phyloP scores from a whole-genome alignment of 2,329 filamentous ascomycete species.

The Claviceps pazoutovae region DNA sequence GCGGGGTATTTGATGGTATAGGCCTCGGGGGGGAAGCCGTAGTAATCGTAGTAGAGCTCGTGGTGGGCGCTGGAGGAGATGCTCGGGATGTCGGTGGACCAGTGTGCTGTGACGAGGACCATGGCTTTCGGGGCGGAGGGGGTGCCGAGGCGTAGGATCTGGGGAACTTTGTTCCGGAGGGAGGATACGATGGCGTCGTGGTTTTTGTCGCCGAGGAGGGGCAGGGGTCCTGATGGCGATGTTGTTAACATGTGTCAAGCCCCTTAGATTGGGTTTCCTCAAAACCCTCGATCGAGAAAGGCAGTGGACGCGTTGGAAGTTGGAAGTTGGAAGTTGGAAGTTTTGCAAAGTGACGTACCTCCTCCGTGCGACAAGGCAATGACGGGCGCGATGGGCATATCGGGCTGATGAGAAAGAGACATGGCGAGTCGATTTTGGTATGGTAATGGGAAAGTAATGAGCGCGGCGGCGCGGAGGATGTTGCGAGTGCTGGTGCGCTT shows the following conservation, averaged over 20 bases:
- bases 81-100: conserved; percentile 33
- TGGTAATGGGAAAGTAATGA: too few relatives aligned
- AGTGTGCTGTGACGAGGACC: conserved; percentile 44
- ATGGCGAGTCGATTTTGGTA: too few relatives aligned
- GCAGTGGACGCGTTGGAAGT: too few relatives aligned
- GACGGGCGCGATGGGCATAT: conserved; percentile 29
- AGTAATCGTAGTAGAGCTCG: conserved; percentile 43
- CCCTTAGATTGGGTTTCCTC: too few relatives aligned
- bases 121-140: conserved; percentile 35
- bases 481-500: too few relatives aligned
- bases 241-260: too few relatives aligned
- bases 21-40: conserved; percentile 40
- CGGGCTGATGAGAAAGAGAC: conserved; percentile 1
- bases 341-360: conserved; percentile 15
- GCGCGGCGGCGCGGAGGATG: too few relatives aligned
- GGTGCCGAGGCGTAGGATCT: conserved; percentile 40
- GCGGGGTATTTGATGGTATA: conserved; percentile 44
- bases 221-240: conserved; percentile 35
- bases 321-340: too few relatives aligned
- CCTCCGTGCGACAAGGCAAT: conserved; percentile 37
- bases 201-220: conserved; percentile 38
- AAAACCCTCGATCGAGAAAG: too few relatives aligned
- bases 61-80: conserved; percentile 36
- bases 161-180: conserved; percentile 37
- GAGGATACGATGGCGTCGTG: conserved; percentile 38